Evolutionary conservation across 2,329 filamentous ascomycete species (phyloP).

Genomic region (Aspergillus latus): DNA sequence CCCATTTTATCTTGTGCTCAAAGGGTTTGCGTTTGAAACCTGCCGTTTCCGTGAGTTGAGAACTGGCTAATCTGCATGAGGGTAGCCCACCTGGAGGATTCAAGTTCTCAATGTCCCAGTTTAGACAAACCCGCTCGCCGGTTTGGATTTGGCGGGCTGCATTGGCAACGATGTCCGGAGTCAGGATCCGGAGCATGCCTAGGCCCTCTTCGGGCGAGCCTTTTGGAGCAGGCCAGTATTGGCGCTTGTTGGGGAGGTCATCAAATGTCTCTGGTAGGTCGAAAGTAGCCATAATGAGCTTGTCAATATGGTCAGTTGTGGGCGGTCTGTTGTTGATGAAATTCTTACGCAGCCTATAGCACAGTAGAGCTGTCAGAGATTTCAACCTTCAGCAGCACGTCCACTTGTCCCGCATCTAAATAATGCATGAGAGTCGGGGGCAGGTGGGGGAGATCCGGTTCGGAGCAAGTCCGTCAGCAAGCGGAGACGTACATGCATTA

Average conservation of each 20-base stretch:
- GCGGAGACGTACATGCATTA: neutral
- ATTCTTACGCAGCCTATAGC: neutral
- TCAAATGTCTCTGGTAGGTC: slow-evolving; percentile 36
- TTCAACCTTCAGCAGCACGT: neutral
- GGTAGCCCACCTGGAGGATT: slow-evolving; percentile 39
- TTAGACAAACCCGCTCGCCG: slow-evolving; percentile 55
- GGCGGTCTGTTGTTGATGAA: neutral
- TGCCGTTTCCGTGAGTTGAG: neutral
- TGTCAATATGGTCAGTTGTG: neutral
- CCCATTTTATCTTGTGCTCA: slow-evolving; percentile 53
- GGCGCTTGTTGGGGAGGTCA: slow-evolving; percentile 50
- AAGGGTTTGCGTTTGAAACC: slow-evolving; percentile 55
- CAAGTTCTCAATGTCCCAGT: slow-evolving; percentile 59
- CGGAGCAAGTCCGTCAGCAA: slow-evolving; percentile 18
- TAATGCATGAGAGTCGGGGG: neutral
- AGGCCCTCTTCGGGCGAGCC: slow-evolving; percentile 55
- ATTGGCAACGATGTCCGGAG: slow-evolving; percentile 52
- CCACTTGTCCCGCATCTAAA: neutral
- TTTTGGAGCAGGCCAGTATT: slow-evolving; percentile 50
- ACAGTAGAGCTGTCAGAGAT: neutral
- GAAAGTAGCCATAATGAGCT: slow-evolving; percentile 23
- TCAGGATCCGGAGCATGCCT: slow-evolving; percentile 54
- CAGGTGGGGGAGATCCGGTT: slow-evolving; percentile 10
- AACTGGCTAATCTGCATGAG: neutral
- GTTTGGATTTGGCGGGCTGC: slow-evolving; percentile 55